A percentile compares a stretch with the other conserved stretches of the same genome.
phyloP scores from a whole-genome alignment of 192 early-diverging fungal genomes.

The Spizellomyces punctatus region DNA sequence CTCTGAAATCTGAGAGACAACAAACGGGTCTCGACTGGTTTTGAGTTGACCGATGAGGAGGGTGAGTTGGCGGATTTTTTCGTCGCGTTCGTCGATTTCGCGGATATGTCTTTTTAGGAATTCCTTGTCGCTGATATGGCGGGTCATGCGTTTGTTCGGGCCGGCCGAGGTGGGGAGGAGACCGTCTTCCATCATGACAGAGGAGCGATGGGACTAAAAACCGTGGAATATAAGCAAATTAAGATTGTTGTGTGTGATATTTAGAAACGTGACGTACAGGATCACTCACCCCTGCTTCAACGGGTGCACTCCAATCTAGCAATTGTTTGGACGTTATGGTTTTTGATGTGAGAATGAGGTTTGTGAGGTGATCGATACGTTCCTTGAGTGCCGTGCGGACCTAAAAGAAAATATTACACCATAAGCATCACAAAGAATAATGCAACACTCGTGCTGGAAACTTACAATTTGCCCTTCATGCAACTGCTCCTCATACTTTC shows the following conservation, averaged over 20 bases:
- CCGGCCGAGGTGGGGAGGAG: constrained; percentile 35
- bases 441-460: neutral
- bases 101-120: constrained; percentile 50
- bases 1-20: neutral
- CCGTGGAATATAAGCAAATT: constrained; percentile 5
- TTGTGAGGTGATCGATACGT: constrained; percentile 84
- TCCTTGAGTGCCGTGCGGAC: constrained; percentile 74
- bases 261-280: too few relatives aligned
- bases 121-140: constrained; percentile 31
- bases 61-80: constrained; percentile 46
- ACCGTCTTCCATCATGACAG: constrained; percentile 46
- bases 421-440: constrained; percentile 19
- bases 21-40: constrained; percentile 13
- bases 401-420: too few relatives aligned
- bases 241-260: too few relatives aligned
- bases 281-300: constrained; percentile 6
- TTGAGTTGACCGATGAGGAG: constrained; percentile 40
- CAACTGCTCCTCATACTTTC: constrained; percentile 52
- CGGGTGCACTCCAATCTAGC: constrained; percentile 51
- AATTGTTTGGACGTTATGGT: constrained; percentile 57
- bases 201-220: constrained; percentile 28
- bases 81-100: constrained; percentile 50
- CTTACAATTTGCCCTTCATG: constrained; percentile 42
- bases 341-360: constrained; percentile 75
- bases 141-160: constrained; percentile 17